Conservation (phyloP, 2,329 filamentous ascomycete species). For the Pezicula radicicola region DNA sequence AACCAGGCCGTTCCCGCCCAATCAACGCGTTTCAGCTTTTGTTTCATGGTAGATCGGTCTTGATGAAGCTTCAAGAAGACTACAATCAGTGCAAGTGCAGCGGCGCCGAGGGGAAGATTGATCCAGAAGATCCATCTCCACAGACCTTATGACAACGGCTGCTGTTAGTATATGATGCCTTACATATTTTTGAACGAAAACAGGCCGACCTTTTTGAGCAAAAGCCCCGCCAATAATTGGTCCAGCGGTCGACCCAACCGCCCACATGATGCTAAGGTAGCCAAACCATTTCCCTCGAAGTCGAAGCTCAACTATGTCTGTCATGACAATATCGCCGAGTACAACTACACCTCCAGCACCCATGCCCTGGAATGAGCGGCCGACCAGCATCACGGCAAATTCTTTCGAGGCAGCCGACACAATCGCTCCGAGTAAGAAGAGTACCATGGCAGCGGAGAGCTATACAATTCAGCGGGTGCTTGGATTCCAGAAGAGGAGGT, state of each 20-base stretch:
- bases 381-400: conserved; percentile 10
- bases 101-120: conserved; percentile 9
- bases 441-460: neutral
- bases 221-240: conserved; percentile 21
- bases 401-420: neutral
- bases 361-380: conserved; percentile 39
- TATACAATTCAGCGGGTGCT: neutral
- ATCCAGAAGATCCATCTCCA: conserved; percentile 14
- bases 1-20: conserved; percentile 59
- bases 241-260: conserved; percentile 19
- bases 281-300: conserved; percentile 32
- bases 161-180: neutral
- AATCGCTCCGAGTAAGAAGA: neutral
- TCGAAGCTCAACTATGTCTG: conserved; percentile 37
- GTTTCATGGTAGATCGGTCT: neutral
- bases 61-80: neutral
- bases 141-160: conserved; percentile 15
- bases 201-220: conserved; percentile 18
- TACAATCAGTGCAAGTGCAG: neutral
- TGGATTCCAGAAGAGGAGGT: neutral
- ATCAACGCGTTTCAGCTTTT: conserved; percentile 38
- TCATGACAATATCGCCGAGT: conserved; percentile 38
- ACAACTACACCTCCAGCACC: conserved; percentile 44
- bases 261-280: conserved; percentile 22
- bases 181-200: neutral